Conservation (phyloP, 2,329 filamentous ascomycete genomes). For the Verticillium nubilum region DNA sequence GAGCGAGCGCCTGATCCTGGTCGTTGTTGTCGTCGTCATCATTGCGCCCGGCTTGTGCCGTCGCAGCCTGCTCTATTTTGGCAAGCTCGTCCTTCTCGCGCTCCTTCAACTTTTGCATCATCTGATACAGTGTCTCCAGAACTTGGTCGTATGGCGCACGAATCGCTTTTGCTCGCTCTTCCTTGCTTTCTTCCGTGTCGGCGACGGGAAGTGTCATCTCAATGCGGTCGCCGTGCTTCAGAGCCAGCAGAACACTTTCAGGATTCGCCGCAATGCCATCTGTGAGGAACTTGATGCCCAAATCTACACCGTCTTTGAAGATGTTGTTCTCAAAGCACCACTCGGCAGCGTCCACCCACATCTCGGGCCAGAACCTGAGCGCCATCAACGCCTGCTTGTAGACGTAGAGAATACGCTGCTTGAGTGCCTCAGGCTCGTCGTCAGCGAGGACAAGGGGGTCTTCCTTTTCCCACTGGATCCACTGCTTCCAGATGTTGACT, state of each 20-base stretch:
- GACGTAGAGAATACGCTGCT: conserved; percentile 76
- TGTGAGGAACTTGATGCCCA: conserved; percentile 70
- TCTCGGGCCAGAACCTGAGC: conserved; percentile 87
- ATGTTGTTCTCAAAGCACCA: conserved; percentile 82
- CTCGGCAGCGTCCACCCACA: conserved; percentile 92
- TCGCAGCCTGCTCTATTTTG: conserved; percentile 48
- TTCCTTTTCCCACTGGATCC: conserved; percentile 93
- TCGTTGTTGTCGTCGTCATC: conserved; percentile 44
- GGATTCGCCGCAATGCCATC: conserved; percentile 86
- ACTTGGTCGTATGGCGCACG: conserved; percentile 79
- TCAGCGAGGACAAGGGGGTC: conserved; percentile 82
- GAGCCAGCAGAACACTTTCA: conserved; percentile 83
- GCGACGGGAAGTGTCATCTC: conserved; percentile 73
- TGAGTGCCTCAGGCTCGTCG: conserved; percentile 71
- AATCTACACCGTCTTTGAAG: conserved; percentile 50
- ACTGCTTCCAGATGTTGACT: conserved; percentile 83
- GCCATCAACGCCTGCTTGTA: conserved; percentile 95
- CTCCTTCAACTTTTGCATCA: conserved; percentile 68
- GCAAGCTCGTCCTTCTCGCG: conserved; percentile 54
- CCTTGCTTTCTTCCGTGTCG: conserved; percentile 69
- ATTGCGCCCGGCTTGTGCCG: conserved; percentile 23
- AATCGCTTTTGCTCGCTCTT: conserved; percentile 71
- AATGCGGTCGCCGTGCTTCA: conserved; percentile 83
- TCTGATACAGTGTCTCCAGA: conserved; percentile 80
- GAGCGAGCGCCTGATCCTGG: conserved; percentile 37